These are phyloP conservation scores for Zygosaccharomyces kombuchaensis DNA, from an alignment of 805 yeast species.

Conservation along the genomic window DNA sequence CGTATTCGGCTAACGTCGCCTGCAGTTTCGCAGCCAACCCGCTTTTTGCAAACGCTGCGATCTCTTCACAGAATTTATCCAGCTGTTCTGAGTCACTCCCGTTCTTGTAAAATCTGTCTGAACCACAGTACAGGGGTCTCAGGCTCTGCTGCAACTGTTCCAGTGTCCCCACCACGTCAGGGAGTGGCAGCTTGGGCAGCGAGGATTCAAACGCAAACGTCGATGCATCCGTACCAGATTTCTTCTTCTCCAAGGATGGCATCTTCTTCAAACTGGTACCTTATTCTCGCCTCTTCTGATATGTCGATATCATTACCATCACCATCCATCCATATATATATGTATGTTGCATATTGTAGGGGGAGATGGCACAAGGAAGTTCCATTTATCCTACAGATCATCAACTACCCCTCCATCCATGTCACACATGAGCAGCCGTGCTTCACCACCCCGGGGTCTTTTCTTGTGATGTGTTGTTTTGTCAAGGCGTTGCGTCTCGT, in stretches of 20 bases:
- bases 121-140: conserved; percentile 50
- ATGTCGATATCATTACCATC: not conserved
- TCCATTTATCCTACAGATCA: conserved; percentile 1
- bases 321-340: not conserved
- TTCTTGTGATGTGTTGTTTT: too few species aligned
- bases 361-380: not conserved
- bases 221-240: not conserved
- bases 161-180: conserved; percentile 47
- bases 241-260: not conserved
- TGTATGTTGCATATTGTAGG: too few species aligned
- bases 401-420: not conserved
- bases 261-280: not conserved
- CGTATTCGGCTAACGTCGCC: conserved; percentile 46
- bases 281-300: not conserved
- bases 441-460: too few species aligned
- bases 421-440: not conserved
- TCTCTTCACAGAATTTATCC: conserved; percentile 39
- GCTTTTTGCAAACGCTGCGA: conserved; percentile 44
- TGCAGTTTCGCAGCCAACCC: conserved; percentile 46
- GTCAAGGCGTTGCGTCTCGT: too few species aligned
- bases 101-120: conserved; percentile 44
- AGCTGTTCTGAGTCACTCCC: conserved; percentile 26
- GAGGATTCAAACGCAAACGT: conserved; percentile 18
- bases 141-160: conserved; percentile 51
- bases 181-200: conserved; percentile 62